Evolutionary conservation across 2,329 filamentous ascomycete species (phyloP).

Genomic region (Penicillium sp.): DNA sequence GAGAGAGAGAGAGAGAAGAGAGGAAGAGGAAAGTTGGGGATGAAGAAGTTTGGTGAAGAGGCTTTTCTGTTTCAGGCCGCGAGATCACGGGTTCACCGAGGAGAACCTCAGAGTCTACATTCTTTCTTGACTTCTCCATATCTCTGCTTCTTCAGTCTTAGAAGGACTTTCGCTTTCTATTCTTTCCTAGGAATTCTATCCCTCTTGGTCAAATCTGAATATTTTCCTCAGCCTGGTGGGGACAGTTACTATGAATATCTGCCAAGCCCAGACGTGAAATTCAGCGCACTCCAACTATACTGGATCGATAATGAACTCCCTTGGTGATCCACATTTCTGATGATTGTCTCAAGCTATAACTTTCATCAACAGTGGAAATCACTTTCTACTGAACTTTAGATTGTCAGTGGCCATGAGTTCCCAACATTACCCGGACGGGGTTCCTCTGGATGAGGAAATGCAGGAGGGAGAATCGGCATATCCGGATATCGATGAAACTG

Average conservation of each 20-base stretch:
- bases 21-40: conserved; percentile 16
- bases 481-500: conserved; percentile 28
- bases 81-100: conserved; percentile 21
- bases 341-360: neutral
- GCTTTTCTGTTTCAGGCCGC: conserved; percentile 21
- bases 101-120: conserved; percentile 12
- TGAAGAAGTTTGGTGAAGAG: conserved; percentile 16
- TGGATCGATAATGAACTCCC: conserved; percentile 16
- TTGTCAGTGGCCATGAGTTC: conserved; percentile 10
- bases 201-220: conserved; percentile 1
- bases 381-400: neutral
- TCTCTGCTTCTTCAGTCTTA: neutral
- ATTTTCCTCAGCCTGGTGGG: conserved; percentile 13
- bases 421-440: conserved; percentile 11
- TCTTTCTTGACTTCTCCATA: conserved; percentile 3
- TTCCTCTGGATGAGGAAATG: conserved; percentile 14
- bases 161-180: neutral
- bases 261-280: conserved; percentile 15
- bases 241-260: conserved; percentile 18
- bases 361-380: neutral
- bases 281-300: conserved; percentile 12
- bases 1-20: conserved; percentile 13
- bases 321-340: conserved; percentile 6
- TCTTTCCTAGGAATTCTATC: neutral
- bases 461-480: conserved; percentile 21